Percentiles rank a stretch among this genome's conserved stretches.
These are phyloP conservation scores for Fusarium ambrosium DNA, from an alignment of 2,329 filamentous ascomycete species.

Conservation along the genomic window DNA sequence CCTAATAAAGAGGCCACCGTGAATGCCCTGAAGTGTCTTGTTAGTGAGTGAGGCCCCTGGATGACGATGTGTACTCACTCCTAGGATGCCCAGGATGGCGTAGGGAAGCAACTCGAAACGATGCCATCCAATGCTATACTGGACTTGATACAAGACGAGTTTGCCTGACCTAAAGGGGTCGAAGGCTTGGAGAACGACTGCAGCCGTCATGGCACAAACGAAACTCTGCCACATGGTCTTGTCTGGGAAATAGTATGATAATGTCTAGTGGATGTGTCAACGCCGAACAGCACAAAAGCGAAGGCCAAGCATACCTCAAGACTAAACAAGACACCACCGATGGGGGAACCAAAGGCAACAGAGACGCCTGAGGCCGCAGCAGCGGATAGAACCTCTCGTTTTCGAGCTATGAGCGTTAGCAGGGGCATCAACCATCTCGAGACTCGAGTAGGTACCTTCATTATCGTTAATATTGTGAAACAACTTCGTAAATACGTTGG, in stretches of 20 bases:
- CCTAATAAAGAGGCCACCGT: constrained; percentile 95
- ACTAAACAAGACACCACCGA: constrained; percentile 94
- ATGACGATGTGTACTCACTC: constrained; percentile 59
- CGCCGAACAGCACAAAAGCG: neutral
- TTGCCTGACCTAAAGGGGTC: constrained; percentile 97
- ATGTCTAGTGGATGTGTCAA: constrained; percentile 52
- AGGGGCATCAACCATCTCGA: neutral
- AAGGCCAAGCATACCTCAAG: constrained; percentile 73
- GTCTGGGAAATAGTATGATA: constrained; percentile 98
- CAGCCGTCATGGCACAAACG: constrained; percentile 98
- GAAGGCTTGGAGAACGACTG: constrained; percentile 90
- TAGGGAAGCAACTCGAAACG: constrained; percentile 94
- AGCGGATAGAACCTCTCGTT: constrained; percentile 92
- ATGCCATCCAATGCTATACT: constrained; percentile 92
- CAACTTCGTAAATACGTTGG: constrained; percentile 92
- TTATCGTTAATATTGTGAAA: constrained; percentile 85
- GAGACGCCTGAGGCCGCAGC: constrained; percentile 94
- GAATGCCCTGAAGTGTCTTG: constrained; percentile 73
- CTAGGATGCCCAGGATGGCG: constrained; percentile 85
- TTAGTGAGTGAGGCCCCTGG: neutral
- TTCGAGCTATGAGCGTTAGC: constrained; percentile 73
- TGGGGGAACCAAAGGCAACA: constrained; percentile 93
- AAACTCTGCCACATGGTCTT: constrained; percentile 99
- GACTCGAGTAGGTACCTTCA: constrained; percentile 72
- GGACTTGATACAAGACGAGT: constrained; percentile 95